Conservation (phyloP, 352 stramenopile species). For the Nothophytophthora sp. region DNA sequence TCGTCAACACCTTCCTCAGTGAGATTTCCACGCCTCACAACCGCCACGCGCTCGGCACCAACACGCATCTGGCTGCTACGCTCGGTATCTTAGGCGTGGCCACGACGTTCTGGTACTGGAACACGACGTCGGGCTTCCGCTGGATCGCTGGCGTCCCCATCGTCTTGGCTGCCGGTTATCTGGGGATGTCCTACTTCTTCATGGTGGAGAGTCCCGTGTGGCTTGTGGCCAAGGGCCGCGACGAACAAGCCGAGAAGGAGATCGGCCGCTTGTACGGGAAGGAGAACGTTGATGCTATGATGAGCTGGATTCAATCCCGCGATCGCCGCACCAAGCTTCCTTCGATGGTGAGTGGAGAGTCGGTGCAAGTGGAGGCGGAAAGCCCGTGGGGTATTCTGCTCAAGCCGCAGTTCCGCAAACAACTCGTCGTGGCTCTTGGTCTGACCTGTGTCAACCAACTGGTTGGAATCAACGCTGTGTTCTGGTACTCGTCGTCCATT, state of each 20-base stretch:
- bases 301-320: constrained; percentile 26
- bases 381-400: constrained; percentile 12
- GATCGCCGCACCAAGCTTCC: constrained; percentile 18
- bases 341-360: constrained; percentile 12
- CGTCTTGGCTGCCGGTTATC: constrained; percentile 20
- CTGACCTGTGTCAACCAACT: constrained; percentile 46
- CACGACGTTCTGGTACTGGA: constrained; percentile 48
- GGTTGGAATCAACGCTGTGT: constrained; percentile 62
- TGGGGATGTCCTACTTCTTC: constrained; percentile 24
- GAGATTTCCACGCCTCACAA: constrained; percentile 47
- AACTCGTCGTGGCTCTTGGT: constrained; percentile 35
- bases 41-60: constrained; percentile 30
- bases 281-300: constrained; percentile 25
- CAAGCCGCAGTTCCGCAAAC: constrained; percentile 24
- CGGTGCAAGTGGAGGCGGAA: constrained; percentile 10
- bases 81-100: constrained; percentile 40
- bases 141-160: constrained; percentile 44
- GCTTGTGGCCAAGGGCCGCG: constrained; percentile 32
- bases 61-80: constrained; percentile 40
- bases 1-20: constrained; percentile 36
- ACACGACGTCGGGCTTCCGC: constrained; percentile 43
- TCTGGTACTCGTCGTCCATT: constrained; percentile 62
- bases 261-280: constrained; percentile 34
- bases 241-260: constrained; percentile 23
- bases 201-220: constrained; percentile 47